These are phyloP conservation scores for Crithidia bombi DNA, from an alignment of 208 protist species.

Conservation along the genomic window DNA sequence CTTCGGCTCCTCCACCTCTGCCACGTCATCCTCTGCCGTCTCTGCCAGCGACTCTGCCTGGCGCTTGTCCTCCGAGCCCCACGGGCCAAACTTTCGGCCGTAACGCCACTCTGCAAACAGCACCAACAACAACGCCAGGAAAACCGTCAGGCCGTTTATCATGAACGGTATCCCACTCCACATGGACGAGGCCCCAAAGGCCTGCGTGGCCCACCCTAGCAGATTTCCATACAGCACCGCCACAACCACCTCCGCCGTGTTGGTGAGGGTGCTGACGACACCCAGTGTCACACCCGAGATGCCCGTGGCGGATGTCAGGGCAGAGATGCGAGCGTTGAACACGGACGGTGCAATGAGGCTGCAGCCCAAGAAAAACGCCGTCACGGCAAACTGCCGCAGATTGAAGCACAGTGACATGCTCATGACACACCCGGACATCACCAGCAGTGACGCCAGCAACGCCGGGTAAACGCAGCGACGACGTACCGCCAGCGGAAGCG, in stretches of 20 bases:
- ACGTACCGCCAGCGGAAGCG: constrained; percentile 33
- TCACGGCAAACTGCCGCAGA: constrained; percentile 30
- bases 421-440: constrained; percentile 23
- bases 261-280: constrained; percentile 45
- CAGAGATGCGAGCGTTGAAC: constrained; percentile 41
- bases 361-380: constrained; percentile 21
- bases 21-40: background rate
- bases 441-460: constrained; percentile 27
- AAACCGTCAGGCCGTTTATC: constrained; percentile 35
- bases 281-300: constrained; percentile 45
- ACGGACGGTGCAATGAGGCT: constrained; percentile 32
- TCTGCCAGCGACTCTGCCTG: background rate
- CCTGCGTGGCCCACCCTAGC: constrained; percentile 38
- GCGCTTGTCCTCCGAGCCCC: constrained; percentile 8
- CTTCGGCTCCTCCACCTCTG: constrained; percentile 11
- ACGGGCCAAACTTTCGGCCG: constrained; percentile 18
- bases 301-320: constrained; percentile 30
- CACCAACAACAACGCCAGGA: constrained; percentile 32
- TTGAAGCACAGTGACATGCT: constrained; percentile 29
- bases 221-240: constrained; percentile 42
- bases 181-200: constrained; percentile 16
- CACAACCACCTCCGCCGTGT: constrained; percentile 36
- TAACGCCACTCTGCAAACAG: constrained; percentile 42
- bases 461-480: constrained; percentile 31
- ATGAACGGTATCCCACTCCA: constrained; percentile 49